These are phyloP conservation scores for Xylaria sp. DNA, from an alignment of 2,329 filamentous ascomycete species.

Conservation along the genomic window DNA sequence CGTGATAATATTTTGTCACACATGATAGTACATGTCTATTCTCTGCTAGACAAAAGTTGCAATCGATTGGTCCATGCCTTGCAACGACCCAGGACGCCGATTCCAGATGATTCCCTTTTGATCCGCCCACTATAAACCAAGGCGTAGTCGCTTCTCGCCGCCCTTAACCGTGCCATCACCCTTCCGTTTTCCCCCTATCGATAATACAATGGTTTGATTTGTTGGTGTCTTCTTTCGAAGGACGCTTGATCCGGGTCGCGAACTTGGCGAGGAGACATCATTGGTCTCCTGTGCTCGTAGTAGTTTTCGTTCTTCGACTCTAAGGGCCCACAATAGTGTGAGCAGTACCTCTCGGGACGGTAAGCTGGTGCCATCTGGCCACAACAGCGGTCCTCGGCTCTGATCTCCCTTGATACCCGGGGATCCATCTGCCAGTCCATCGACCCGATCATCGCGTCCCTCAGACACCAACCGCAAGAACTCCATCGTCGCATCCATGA, in stretches of 20 bases:
- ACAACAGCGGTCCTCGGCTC: constrained; percentile 50
- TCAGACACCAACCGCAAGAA: constrained; percentile 78
- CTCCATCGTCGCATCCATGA: constrained; percentile 78
- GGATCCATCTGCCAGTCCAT: constrained; percentile 51
- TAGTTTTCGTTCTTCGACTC: constrained; percentile 51
- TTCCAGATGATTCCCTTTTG: constrained; percentile 17
- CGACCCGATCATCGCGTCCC: constrained; percentile 61
- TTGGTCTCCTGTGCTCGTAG: constrained; percentile 38
- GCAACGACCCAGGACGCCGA: constrained; percentile 20
- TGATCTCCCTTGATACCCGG: constrained; percentile 53
- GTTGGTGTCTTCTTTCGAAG: constrained; percentile 45
- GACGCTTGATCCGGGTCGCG: constrained; percentile 45
- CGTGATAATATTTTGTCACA: constrained; percentile 1
- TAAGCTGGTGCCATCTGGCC: constrained; percentile 53
- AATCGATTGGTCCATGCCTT: not conserved
- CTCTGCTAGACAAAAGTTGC: not conserved
- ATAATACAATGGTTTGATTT: constrained; percentile 43
- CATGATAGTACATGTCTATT: not conserved
- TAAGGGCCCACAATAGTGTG: constrained; percentile 52
- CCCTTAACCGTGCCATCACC: constrained; percentile 39
- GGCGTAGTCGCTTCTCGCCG: constrained; percentile 41
- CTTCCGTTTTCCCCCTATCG: constrained; percentile 39
- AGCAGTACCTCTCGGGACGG: constrained; percentile 52
- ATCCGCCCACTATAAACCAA: constrained; percentile 39
- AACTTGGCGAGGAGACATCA: constrained; percentile 42